phyloP scores from a whole-genome alignment of 345 rosid genomes.

The Salix exigua region DNA sequence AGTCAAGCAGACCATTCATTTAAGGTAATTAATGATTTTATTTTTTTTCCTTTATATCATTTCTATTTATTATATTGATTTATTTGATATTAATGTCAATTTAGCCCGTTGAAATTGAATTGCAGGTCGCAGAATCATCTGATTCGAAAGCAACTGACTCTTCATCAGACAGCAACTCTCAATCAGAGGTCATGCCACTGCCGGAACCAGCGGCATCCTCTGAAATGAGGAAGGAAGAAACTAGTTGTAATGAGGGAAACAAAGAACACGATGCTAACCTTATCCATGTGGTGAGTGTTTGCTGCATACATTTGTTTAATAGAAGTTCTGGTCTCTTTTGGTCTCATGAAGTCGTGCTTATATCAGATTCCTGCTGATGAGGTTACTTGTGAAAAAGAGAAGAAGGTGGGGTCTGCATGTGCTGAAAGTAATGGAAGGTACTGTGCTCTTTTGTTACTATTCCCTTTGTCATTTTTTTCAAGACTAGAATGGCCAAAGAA shows the following conservation, averaged over 20 bases:
- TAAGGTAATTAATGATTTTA: conserved; percentile 41
- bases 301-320: not conserved
- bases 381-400: conserved; percentile 14
- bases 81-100: not conserved
- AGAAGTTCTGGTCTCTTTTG: not conserved
- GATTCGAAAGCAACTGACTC: conserved; percentile 18
- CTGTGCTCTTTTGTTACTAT: not conserved
- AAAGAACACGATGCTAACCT: conserved; percentile 14
- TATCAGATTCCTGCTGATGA: conserved; percentile 29
- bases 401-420: conserved; percentile 6
- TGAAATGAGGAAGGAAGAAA: conserved; percentile 25
- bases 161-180: conserved; percentile 20
- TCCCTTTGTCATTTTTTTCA: not conserved
- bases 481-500: not conserved
- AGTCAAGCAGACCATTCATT: conserved; percentile 55
- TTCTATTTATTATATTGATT: not conserved
- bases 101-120: conserved; percentile 1
- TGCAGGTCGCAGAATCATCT: conserved; percentile 44
- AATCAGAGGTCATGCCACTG: conserved; percentile 8
- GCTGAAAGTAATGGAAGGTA: conserved; percentile 44
- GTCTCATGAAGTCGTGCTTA: conserved; percentile 11
- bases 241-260: conserved; percentile 6
- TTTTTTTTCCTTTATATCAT: not conserved
- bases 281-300: conserved; percentile 22
- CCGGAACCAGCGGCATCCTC: not conserved